Evolutionary conservation across 257 asterid species (phyloP).

Genomic region (Solanum ossicruentum): DNA sequence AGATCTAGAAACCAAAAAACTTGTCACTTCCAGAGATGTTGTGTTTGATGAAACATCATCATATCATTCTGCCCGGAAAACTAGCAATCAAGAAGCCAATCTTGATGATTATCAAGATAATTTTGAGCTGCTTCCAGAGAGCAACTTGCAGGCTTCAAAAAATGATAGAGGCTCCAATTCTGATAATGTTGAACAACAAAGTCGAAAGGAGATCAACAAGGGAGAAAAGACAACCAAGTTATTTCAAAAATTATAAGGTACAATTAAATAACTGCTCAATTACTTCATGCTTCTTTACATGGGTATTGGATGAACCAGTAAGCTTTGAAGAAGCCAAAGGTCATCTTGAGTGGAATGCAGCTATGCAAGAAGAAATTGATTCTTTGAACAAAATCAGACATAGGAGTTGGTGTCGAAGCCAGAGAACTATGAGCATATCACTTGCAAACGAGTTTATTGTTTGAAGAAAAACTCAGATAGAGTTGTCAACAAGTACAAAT

Average conservation of each 20-base stretch:
- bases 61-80: too few species aligned
- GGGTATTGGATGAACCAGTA: neutral
- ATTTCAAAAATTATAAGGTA: neutral
- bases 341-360: too few species aligned
- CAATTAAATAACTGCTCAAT: neutral
- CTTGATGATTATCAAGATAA: neutral
- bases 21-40: neutral
- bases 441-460: too few species aligned
- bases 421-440: too few species aligned
- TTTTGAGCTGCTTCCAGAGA: neutral
- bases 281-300: neutral
- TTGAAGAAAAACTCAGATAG: neutral
- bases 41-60: too few species aligned
- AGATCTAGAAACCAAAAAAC: constrained; percentile 6
- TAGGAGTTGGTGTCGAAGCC: too few species aligned
- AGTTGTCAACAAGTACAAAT: neutral
- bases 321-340: too few species aligned
- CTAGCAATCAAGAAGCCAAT: too few species aligned
- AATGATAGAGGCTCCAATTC: neutral
- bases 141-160: neutral
- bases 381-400: too few species aligned
- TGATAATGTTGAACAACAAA: neutral
- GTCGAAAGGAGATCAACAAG: neutral
- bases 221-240: neutral
- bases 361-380: too few species aligned